Base-by-base conservation (phyloP, 2,329 filamentous ascomycete genomes). In the Epichloe gansuensis region DNA sequence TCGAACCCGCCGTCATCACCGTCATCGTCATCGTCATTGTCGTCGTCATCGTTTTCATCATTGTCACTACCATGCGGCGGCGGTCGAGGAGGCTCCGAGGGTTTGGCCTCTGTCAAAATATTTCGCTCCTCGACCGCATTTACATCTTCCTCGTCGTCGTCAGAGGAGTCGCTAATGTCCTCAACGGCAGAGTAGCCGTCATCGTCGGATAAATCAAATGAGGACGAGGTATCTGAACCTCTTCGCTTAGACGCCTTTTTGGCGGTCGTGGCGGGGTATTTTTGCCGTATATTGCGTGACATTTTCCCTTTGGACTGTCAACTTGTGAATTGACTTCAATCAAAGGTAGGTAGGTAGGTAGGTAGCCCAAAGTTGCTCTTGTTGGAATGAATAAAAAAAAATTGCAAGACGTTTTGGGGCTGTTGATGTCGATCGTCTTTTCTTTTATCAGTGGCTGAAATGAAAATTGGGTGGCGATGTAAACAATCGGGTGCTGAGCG, bases 131-230 rank as follows among this genome's bases (percentile, higher is more conserved):
- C 88, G 73, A 82, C 77, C 75, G 83, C 80, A 63, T 86, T 79
- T 52, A 91, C 81, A 75, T 87, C 81, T 58, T 86, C 81, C 67
- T 91, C 85, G 65, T 91, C 87, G 57, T 88, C 84, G 56, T 91
- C 79, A 51, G 79, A 87, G 11, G 81, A 84, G 60, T 91, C 87
- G 59, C 80, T 87, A 55, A 94, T 85, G 49, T 89, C 81, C 63
- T 91, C 86, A 55, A 94, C 84, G 39, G 76, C 85, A 2, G 82
- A 86, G 66, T 90, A 89, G 52, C 81, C 84, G 49, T 89, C 86
- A 54, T 89, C 86, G 55, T 84, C 81, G 56, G 80, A 85, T 5
- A 82, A 71, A 60, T 80, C 71, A 53, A 78, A 67, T 1, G 78
- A 79, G 3, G 78, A 78, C 5, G 77, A 78, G 5, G 72, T 70